Percentiles rank a stretch among this genome's conserved stretches.
Conservation (phyloP, 1,139 yeast species). For the Magnusiomyces clavatus region DNA sequence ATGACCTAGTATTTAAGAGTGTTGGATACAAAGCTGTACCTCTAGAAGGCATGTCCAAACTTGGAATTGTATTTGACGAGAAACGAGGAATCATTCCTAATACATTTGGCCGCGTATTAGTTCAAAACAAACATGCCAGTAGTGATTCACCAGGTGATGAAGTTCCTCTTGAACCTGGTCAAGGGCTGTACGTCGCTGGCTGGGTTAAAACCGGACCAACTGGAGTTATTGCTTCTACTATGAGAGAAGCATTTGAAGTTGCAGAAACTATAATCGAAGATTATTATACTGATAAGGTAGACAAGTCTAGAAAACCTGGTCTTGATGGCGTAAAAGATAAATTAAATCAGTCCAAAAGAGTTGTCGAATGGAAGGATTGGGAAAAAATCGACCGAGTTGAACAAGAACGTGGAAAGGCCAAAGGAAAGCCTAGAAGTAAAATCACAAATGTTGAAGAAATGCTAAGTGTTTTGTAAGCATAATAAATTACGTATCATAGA, state of each 20-base stretch:
- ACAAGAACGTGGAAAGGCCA: constrained; percentile 37
- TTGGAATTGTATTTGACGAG: constrained; percentile 48
- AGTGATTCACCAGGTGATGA: constrained; percentile 17
- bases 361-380: constrained; percentile 73
- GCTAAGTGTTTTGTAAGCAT: constrained; percentile 31
- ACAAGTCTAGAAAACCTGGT: constrained; percentile 23
- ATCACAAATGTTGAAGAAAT: constrained; percentile 43
- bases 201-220: constrained; percentile 88
- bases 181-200: constrained; percentile 75
- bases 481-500: too few species aligned
- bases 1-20: constrained; percentile 72
- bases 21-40: constrained; percentile 77
- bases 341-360: constrained; percentile 26
- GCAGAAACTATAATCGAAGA: constrained; percentile 61
- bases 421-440: constrained; percentile 54
- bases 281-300: constrained; percentile 17
- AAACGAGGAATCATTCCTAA: constrained; percentile 50
- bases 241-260: constrained; percentile 75
- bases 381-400: constrained; percentile 49
- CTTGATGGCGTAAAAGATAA: constrained; percentile 31
- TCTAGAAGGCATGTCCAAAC: constrained; percentile 45
- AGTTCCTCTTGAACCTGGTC: constrained; percentile 21
- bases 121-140: constrained; percentile 27
- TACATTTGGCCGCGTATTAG: constrained; percentile 49
- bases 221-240: constrained; percentile 89